These are phyloP conservation scores for Gnomoniopsis smithogilvyi DNA, from an alignment of 2,329 filamentous ascomycete species.

Conservation along the genomic window DNA sequence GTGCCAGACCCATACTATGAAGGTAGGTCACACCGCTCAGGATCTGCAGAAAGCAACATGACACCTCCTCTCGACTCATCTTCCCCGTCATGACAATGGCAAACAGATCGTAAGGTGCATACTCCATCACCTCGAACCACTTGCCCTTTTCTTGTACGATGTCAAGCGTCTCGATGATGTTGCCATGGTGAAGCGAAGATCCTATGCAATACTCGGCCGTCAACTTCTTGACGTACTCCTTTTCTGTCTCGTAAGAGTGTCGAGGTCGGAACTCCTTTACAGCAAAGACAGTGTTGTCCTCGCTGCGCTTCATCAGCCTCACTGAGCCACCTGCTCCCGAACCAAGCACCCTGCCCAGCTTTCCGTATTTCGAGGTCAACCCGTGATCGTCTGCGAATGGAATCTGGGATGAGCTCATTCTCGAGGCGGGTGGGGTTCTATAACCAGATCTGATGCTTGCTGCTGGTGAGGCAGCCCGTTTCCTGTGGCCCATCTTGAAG, in stretches of 20 bases:
- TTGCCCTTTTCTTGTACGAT: constrained; percentile 91
- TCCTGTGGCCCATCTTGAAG: constrained; percentile 78
- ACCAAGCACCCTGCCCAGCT: constrained; percentile 89
- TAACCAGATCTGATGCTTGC: constrained; percentile 48
- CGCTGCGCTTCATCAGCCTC: constrained; percentile 86
- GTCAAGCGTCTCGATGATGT: constrained; percentile 96
- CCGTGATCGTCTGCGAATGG: constrained; percentile 96
- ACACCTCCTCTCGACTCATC: constrained; percentile 89
- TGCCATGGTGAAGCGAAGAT: constrained; percentile 93
- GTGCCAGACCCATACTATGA: constrained; percentile 90
- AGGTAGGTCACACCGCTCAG: constrained; percentile 91
- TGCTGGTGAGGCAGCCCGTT: constrained; percentile 63
- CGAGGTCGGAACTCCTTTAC: constrained; percentile 95
- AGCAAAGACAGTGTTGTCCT: constrained; percentile 90
- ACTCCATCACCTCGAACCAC: constrained; percentile 99
- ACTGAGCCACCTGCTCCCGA: constrained; percentile 95
- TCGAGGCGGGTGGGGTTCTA: constrained; percentile 45
- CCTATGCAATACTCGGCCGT: constrained; percentile 98
- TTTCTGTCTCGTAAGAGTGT: constrained; percentile 89
- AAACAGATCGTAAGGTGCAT: constrained; percentile 92
- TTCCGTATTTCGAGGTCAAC: constrained; percentile 87
- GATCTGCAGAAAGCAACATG: constrained; percentile 91
- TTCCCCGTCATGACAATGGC: constrained; percentile 99
- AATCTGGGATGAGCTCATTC: constrained; percentile 55
- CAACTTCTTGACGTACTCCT: constrained; percentile 96